Base-by-base conservation (phyloP, 495 filamentous ascomycete species). In the Talaromyces proteolyticus region DNA sequence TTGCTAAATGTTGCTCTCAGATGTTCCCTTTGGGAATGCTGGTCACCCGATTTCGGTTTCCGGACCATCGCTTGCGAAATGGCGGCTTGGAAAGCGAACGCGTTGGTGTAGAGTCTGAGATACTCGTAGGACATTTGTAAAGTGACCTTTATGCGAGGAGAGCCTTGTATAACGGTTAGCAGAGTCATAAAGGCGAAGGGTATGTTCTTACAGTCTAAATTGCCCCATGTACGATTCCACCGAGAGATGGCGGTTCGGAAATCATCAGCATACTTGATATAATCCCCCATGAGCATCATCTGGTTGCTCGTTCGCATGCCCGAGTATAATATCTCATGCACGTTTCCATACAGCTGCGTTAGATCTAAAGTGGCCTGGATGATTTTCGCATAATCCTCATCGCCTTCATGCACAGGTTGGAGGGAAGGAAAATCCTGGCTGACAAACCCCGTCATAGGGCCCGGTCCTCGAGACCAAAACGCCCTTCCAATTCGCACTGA, bases 241-340 rank as follows among this genome's bases (percentile, higher is more conserved):
- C 75, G 73, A 50, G 78, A 64, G 12, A 85, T 82, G 8, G 75
- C 76, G 12, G 76, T 69, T 0, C 80, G 77, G 54, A 84, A 84
- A 55, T 85, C 81, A 59, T 85, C 81, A 20, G 82, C 79, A 57
- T 81, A 82, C 60, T 83, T 84, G 38, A 83, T 81, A 53, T 85
- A 85, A 51, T 82, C 74, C 4, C 81, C 81, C 62, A 77, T 79
- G 17, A 84, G 60, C 71, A 84, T 82, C 61, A 81, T 80, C 55
- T 82, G 76, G 57, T 78, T 80, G 51, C 80, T 80, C 26, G 78
- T 76, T 21, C 80, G 78, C 58, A 79, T 82, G 0, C 80, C 80
- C 4, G 81, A 80, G 52, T 85, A 85, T 10, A 84, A 64, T 7
- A 85, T 74, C 54, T 85, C 81, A 47, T 85, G 81, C 1, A 84